Evolutionary conservation across 1,284 basidiomycete species (phyloP).

Genomic region (Austroboletus niveus): DNA sequence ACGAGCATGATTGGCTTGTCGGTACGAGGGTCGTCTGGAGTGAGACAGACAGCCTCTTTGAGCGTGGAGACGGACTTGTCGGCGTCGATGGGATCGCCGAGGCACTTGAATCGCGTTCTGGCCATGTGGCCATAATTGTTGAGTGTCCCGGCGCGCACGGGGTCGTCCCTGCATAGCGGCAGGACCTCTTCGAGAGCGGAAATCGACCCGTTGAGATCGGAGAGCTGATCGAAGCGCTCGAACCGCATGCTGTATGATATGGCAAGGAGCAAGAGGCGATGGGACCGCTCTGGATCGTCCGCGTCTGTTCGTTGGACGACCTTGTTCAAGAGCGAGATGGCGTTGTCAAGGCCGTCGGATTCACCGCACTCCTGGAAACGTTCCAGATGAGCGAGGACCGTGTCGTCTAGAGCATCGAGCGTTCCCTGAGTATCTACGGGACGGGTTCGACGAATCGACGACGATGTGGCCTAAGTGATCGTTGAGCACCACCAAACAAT

Average conservation of each 20-base stretch:
- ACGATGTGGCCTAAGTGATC: too few relatives aligned
- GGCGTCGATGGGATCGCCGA: not conserved
- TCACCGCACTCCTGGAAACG: not conserved
- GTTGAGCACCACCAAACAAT: too few relatives aligned
- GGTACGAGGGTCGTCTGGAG: not conserved
- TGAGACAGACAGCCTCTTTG: not conserved
- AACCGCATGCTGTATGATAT: conserved; percentile 1
- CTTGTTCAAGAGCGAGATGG: not conserved
- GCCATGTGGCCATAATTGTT: not conserved
- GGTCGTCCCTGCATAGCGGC: too few relatives aligned
- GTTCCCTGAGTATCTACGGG: too few relatives aligned
- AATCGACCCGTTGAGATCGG: conserved; percentile 1
- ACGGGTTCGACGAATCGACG: too few relatives aligned
- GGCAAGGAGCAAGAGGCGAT: not conserved
- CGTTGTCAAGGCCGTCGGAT: not conserved
- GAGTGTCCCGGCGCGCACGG: too few relatives aligned
- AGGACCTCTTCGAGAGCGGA: not conserved
- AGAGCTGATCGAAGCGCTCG: not conserved
- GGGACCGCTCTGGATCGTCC: not conserved
- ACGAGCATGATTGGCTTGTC: not conserved
- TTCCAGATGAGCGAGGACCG: not conserved
- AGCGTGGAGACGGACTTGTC: not conserved
- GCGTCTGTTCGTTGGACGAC: not conserved
- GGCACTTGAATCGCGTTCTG: not conserved
- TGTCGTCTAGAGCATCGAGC: not conserved